These are phyloP conservation scores for Huiozyma sinensis DNA, from an alignment of 805 yeast species.

Conservation along the genomic window DNA sequence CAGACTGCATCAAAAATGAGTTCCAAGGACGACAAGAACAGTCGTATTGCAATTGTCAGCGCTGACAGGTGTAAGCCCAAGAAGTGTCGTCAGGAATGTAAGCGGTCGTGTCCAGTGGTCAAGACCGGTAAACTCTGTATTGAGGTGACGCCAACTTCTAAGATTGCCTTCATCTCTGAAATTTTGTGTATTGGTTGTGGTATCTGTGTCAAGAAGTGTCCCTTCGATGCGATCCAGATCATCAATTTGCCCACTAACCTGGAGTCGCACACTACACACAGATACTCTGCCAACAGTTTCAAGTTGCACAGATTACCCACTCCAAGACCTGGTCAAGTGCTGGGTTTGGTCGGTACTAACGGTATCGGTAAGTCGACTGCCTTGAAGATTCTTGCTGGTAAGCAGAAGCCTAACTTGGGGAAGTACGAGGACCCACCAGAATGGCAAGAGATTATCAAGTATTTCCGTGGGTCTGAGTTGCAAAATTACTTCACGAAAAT, in stretches of 20 bases:
- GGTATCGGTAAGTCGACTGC: conserved; percentile 99
- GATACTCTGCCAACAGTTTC: conserved; percentile 96
- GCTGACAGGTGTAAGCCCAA: conserved; percentile 95
- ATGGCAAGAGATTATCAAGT: conserved; percentile 85
- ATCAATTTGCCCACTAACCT: conserved; percentile 94
- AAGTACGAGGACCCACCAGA: conserved; percentile 92
- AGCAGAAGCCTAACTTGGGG: conserved; percentile 94
- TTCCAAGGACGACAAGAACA: conserved; percentile 33
- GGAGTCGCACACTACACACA: conserved; percentile 85
- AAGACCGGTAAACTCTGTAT: conserved; percentile 96
- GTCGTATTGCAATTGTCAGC: conserved; percentile 93
- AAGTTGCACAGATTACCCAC: conserved; percentile 94
- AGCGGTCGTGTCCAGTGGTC: conserved; percentile 94
- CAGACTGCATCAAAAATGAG: too few relatives aligned
- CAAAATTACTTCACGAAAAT: conserved; percentile 93
- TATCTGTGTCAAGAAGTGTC: conserved; percentile 98
- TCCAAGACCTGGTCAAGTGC: conserved; percentile 97
- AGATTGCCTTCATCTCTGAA: conserved; percentile 92
- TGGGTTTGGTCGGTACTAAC: conserved; percentile 95
- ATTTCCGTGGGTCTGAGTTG: conserved; percentile 94
- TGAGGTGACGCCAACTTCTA: conserved; percentile 83
- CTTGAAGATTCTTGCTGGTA: conserved; percentile 90
- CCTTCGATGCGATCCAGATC: conserved; percentile 92
- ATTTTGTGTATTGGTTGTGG: conserved; percentile 97
- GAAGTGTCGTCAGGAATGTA: conserved; percentile 97